Base-by-base conservation (phyloP, 495 filamentous ascomycete genomes). In the Aspergillus avenaceus region DNA sequence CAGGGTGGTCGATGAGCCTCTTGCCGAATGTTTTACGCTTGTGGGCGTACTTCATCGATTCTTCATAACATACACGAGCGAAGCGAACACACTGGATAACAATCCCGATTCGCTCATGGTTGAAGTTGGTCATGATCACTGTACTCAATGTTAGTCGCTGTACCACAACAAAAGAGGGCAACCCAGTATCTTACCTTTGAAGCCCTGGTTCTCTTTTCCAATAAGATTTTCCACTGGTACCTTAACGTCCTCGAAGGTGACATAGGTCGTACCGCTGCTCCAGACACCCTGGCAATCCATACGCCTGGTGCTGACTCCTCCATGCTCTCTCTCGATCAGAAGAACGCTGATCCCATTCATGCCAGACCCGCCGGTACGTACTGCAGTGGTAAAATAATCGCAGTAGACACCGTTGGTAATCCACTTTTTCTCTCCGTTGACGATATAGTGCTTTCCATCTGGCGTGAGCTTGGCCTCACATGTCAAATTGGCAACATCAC, bases 361-460 rank as follows among this genome's bases (percentile, higher is more conserved):
- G 31, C 93, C 93, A 65, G 64, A 54, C 25, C 73, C 76, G 44
- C 92, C 91, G 1, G 93, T 98, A 49, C 93, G 88, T 27, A 98
- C 93, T 34, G 93, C 93, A 27, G 86, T 90, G 45, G 93, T 97
- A 77, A 98, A 98, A 73, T 97, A 98, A 66, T 98, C 93, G 49
- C 77, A 80, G 87, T 88, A 97, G 53, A 96, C 80, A 59, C 93
- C 93, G 75, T 98, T 97, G 62, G 92, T 97, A 70, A 98, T 98
- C 93, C 93, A 97, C 71, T 98, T 98, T 84, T 98, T 97, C 80
- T 97, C 93, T 34, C 93, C 93, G 64, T 97, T 98, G 69, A 98
- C 93, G 52, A 98, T 97, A 69, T 95, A 98, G 69, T 97, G 89
- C 78, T 97, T 98, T 62, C 93, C 93, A 63, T 97, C 92, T 57